phyloP scores from a whole-genome alignment of 2,329 filamentous ascomycete species.

The Alternaria triticina region DNA sequence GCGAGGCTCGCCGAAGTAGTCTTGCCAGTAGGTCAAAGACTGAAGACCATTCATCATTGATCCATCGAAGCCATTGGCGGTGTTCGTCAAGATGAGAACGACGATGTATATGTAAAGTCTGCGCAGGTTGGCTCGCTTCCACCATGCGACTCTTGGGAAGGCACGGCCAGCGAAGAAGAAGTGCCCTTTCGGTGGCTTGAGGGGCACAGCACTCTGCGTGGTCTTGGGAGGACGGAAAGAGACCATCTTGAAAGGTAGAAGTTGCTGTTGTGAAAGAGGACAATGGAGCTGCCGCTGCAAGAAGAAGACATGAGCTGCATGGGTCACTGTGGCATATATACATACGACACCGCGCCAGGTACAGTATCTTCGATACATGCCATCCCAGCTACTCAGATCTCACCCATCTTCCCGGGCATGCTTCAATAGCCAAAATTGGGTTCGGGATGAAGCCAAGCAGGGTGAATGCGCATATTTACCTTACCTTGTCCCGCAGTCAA shows the following conservation, averaged over 20 bases:
- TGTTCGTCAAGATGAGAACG: conserved; percentile 16
- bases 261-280: neutral
- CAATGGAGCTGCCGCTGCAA: neutral
- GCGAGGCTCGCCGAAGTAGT: conserved; percentile 30
- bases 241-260: conserved; percentile 5
- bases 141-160: conserved; percentile 15
- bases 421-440: neutral
- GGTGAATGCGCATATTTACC: conserved; percentile 13
- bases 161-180: conserved; percentile 21
- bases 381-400: neutral
- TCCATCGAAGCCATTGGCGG: conserved; percentile 55
- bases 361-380: neutral
- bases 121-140: conserved; percentile 15
- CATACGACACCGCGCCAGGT: neutral
- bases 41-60: conserved; percentile 50
- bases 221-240: conserved; percentile 12
- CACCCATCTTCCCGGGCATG: neutral
- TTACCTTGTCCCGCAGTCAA: conserved; percentile 10
- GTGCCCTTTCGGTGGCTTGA: conserved; percentile 21
- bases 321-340: neutral
- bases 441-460: conserved; percentile 10
- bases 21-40: conserved; percentile 27
- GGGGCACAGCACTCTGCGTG: conserved; percentile 14
- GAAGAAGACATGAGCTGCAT: neutral
- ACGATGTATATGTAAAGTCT: conserved; percentile 18